A percentile compares a stretch with the other conserved stretches of the same genome.
phyloP scores from a whole-genome alignment of 768 basidiomycete species.

The Crassisporium funariophilum region DNA sequence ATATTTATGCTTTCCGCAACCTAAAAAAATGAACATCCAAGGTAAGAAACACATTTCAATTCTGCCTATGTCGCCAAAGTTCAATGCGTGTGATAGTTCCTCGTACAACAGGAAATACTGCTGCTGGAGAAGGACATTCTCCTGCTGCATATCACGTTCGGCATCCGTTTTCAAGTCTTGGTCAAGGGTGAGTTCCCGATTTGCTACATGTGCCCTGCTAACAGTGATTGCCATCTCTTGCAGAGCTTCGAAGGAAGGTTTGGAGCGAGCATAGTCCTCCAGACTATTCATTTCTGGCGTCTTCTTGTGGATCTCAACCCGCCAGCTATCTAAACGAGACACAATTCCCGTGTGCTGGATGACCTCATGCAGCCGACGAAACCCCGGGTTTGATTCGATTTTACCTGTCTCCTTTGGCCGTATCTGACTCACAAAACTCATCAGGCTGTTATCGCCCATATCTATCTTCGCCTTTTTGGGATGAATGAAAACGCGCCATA shows the following conservation, averaged over 20 bases:
- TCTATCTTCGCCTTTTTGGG: slow-evolving; percentile 9
- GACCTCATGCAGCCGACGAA: slow-evolving; percentile 37
- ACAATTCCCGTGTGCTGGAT: slow-evolving; percentile 31
- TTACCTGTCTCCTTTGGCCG: slow-evolving; percentile 34
- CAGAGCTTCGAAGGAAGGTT: slow-evolving; percentile 30
- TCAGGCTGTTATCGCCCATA: slow-evolving; percentile 19
- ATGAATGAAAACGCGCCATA: slow-evolving; percentile 28
- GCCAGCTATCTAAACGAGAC: slow-evolving; percentile 32
- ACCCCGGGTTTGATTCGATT: slow-evolving; percentile 33
- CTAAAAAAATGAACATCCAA: slow-evolving; percentile 31
- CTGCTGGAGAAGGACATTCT: slow-evolving; percentile 34
- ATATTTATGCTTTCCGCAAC: slow-evolving; percentile 38
- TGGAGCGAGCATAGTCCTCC: slow-evolving; percentile 27
- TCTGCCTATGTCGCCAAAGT: slow-evolving; percentile 31
- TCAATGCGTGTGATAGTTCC: slow-evolving; percentile 37
- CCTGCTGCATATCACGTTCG: slow-evolving; percentile 30
- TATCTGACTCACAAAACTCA: slow-evolving; percentile 23
- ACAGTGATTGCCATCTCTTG: slow-evolving; percentile 23
- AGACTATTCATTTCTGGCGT: slow-evolving; percentile 12
- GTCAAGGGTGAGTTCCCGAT: neutral
- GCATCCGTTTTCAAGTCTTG: neutral
- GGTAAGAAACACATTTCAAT: slow-evolving; percentile 24
- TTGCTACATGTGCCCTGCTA: slow-evolving; percentile 18
- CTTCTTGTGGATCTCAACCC: slow-evolving; percentile 15
- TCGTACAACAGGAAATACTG: slow-evolving; percentile 42